Percentiles rank a stretch among this genome's conserved stretches.
Conservation (phyloP, 139 green algal species). For the Picochlorum sp. region DNA sequence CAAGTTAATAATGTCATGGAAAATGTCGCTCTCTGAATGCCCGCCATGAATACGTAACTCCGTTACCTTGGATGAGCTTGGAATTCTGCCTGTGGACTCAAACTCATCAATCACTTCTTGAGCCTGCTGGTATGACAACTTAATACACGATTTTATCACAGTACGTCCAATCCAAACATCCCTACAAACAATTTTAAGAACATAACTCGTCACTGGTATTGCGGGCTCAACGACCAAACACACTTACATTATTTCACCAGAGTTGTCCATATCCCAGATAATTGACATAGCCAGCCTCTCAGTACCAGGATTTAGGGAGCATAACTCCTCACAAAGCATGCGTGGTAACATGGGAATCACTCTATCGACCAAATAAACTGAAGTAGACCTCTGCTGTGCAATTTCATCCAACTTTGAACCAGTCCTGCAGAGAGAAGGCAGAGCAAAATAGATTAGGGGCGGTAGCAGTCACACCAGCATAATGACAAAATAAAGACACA, state of each 20-base stretch:
- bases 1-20: slow-evolving; percentile 55
- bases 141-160: slow-evolving; percentile 77
- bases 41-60: slow-evolving; percentile 33
- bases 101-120: slow-evolving; percentile 70
- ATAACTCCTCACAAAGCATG: slow-evolving; percentile 86
- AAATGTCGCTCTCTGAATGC: slow-evolving; percentile 59
- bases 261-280: slow-evolving; percentile 71
- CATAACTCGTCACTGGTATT: no score
- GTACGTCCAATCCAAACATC: slow-evolving; percentile 55
- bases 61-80: neutral
- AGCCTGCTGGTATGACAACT: slow-evolving; percentile 79
- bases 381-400: slow-evolving; percentile 49
- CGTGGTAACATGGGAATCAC: slow-evolving; percentile 84
- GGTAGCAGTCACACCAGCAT: slow-evolving; percentile 9
- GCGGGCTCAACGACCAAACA: no score
- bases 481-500: neutral
- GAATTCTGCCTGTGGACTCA: no score
- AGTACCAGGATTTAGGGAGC: slow-evolving; percentile 62
- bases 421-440: slow-evolving; percentile 6
- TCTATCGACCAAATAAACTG: slow-evolving; percentile 41
- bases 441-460: no score
- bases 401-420: slow-evolving; percentile 69
- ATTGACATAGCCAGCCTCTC: slow-evolving; percentile 80
- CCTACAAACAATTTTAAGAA: neutral
- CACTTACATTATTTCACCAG: slow-evolving; percentile 19